Evolutionary conservation across 768 basidiomycete species (phyloP), one percentile per base, ranked within the genome.

Genomic region (Mrakia hoshinonis): DNA sequence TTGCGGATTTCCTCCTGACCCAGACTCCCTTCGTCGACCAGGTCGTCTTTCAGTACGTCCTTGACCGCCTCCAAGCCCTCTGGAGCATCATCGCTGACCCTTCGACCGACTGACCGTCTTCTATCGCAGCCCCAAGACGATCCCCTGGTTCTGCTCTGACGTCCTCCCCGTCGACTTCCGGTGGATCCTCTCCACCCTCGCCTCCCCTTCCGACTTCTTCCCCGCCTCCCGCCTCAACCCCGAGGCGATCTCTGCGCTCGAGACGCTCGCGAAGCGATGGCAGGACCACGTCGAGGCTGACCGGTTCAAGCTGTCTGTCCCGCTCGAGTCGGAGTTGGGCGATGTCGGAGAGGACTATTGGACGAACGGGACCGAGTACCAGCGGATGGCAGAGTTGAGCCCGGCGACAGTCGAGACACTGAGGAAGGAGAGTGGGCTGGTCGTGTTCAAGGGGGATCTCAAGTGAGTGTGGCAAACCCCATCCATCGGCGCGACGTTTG

Each of bases 101-200:
- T 34, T 65, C 46, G n/a, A 29, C 55, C n/a, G 4, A 31, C 49
- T 65, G 67, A 46, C 24, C 20, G 1, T 74, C 55, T 73, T 36
- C 31, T 34, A 36, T 52, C 36, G 4, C 73, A 95, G 93, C 81
- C 91, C 93, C 0, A 97, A 99, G 79, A 82, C 89, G 11, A 89
- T 97, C 65, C 94, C 94, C 0, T 99, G 95, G 93, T 99, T 98
- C 77, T 94, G 97, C 58, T 92, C 90, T 13, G 92, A 96, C 78
- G 92, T 94, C 34, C 89, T 90, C 4, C 93, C 95, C 1, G 81
- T 83, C 31, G 95, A 99, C 79, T 96, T 96, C 79, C 75, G 73
- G 76, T 81, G 80, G 80, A 77, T 86, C 0, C 83, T 94, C 43
- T 51, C 58, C 29, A 73, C 72, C 13, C 72, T 73, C 13, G 77